A percentile compares a stretch with the other conserved stretches of the same genome.
These are phyloP conservation scores for Tylopilus microsporus DNA, from an alignment of 1,284 basidiomycete genomes.

Conservation along the genomic window DNA sequence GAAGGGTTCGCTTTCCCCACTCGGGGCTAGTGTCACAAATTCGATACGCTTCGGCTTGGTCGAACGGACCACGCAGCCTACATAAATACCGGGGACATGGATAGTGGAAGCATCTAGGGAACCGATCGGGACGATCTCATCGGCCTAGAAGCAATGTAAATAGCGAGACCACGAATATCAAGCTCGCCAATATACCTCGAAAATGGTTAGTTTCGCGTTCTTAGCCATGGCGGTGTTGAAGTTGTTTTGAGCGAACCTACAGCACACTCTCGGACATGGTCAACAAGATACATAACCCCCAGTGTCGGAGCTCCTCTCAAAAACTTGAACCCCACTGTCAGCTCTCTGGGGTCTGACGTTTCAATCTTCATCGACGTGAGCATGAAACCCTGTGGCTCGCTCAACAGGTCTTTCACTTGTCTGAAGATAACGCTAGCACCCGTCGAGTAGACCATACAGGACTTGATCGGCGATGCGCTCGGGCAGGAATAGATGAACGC, in stretches of 20 bases:
- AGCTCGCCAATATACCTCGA: slow-evolving; percentile 59
- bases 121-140: no score
- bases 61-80: no score
- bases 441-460: slow-evolving; percentile 83
- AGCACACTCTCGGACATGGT: not conserved
- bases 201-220: slow-evolving; percentile 83
- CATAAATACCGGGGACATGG: no score
- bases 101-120: no score
- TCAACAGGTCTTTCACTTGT: slow-evolving; percentile 51
- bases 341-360: slow-evolving; percentile 73
- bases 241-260: slow-evolving; percentile 83
- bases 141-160: no score
- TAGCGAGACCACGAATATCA: not conserved
- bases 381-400: slow-evolving; percentile 36
- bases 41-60: no score
- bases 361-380: slow-evolving; percentile 66
- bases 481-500: slow-evolving; percentile 90
- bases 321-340: slow-evolving; percentile 50
- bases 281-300: not conserved
- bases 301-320: no score
- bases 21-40: slow-evolving; percentile 40
- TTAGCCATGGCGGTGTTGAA: slow-evolving; percentile 85
- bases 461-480: slow-evolving; percentile 69
- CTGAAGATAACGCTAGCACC: slow-evolving; percentile 56
- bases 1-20: slow-evolving; percentile 29